Evolutionary conservation across 2,329 filamentous ascomycete species (phyloP).

Genomic region (Aspergillus pseudoviridinutans): DNA sequence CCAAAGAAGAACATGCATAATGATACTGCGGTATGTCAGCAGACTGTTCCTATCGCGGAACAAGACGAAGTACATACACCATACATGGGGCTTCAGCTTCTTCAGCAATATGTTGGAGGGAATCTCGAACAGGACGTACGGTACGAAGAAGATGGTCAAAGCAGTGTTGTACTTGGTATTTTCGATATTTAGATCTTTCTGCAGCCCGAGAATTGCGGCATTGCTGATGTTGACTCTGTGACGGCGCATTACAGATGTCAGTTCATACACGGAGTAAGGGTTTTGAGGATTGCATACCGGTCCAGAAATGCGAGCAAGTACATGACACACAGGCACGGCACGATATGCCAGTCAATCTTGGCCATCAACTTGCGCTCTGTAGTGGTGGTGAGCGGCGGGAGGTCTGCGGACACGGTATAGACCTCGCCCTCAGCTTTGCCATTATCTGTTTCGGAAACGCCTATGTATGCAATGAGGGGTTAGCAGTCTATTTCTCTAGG

Average conservation of each 20-base stretch:
- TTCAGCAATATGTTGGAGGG: conserved; percentile 71
- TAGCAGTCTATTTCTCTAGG: neutral
- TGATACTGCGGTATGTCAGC: conserved; percentile 46
- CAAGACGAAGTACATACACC: conserved; percentile 44
- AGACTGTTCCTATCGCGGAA: neutral
- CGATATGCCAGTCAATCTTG: conserved; percentile 67
- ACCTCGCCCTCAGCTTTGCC: conserved; percentile 20
- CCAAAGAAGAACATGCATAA: conserved; percentile 83
- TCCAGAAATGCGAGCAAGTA: conserved; percentile 67
- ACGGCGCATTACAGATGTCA: neutral
- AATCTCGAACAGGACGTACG: conserved; percentile 64
- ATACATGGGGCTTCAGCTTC: conserved; percentile 61
- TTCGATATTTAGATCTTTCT: conserved; percentile 57
- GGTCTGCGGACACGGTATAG: conserved; percentile 15
- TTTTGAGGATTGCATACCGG: conserved; percentile 28
- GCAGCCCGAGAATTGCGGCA: conserved; percentile 64
- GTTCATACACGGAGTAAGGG: neutral
- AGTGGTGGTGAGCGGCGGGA: conserved; percentile 32
- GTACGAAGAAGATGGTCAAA: conserved; percentile 76
- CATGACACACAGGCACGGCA: conserved; percentile 69
- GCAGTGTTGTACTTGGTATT: conserved; percentile 67
- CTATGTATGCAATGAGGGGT: conserved; percentile 2
- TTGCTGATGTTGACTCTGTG: conserved; percentile 73
- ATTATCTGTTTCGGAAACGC: conserved; percentile 1
- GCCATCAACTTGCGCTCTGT: conserved; percentile 61